Percentiles rank a stretch among this genome's conserved stretches.
These are phyloP conservation scores for Trichomonas vaginalis DNA, from an alignment of 208 protist genomes.

Conservation along the genomic window DNA sequence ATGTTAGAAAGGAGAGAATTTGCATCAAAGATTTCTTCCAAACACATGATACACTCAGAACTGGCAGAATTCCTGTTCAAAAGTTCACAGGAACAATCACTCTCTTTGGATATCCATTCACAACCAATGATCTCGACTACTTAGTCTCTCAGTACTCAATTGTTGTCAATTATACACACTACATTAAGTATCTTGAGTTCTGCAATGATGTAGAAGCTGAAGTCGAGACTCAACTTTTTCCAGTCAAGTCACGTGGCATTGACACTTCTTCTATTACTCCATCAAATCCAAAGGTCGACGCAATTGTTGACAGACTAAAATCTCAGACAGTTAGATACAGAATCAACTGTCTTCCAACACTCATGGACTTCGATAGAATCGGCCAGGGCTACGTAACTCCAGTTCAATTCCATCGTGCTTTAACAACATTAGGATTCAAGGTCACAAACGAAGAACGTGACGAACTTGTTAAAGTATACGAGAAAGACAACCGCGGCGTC, in stretches of 20 bases:
- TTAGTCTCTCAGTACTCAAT: background rate
- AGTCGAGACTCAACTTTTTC: background rate
- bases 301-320: background rate
- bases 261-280: background rate
- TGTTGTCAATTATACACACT: background rate
- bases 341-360: background rate
- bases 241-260: background rate
- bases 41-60: background rate
- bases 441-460: background rate
- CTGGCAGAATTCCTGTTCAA: background rate
- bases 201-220: background rate
- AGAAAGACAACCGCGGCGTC: background rate
- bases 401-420: background rate
- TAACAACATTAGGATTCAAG: background rate
- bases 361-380: background rate
- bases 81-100: background rate
- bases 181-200: background rate
- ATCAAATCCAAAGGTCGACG: background rate
- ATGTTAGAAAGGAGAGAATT: background rate
- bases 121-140: background rate
- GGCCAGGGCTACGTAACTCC: background rate
- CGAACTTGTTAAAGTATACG: background rate
- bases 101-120: background rate
- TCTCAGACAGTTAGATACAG: background rate
- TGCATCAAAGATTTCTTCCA: background rate